Percentiles rank a stretch among this genome's conserved stretches.
Conservation (phyloP, 108 stramenopile species). For the Cyclotella kingstonii region DNA sequence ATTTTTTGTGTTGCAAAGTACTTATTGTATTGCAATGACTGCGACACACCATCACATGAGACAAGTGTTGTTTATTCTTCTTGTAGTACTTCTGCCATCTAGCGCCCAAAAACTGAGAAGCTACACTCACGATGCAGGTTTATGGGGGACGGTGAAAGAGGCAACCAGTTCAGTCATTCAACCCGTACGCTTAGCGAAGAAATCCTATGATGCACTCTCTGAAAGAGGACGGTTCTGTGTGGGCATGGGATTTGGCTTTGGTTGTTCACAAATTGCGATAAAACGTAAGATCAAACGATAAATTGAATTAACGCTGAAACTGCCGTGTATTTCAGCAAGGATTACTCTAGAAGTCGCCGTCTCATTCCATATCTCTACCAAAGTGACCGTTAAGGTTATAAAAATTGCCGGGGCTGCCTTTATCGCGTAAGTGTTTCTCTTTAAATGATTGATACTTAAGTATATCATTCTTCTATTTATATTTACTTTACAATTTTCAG, state of each 20-base stretch:
- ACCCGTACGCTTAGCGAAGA: slow-evolving; percentile 10
- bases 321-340: background rate
- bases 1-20: too few species aligned
- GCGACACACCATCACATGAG: too few species aligned
- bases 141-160: slow-evolving; percentile 22
- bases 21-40: too few species aligned
- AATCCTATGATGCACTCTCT: slow-evolving; percentile 16
- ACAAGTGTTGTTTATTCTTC: too few species aligned
- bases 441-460: background rate
- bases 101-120: too few species aligned
- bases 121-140: slow-evolving; percentile 27
- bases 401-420: slow-evolving; percentile 35
- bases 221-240: slow-evolving; percentile 33
- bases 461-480: background rate
- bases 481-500: slow-evolving; percentile 1
- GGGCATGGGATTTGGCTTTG: slow-evolving; percentile 32
- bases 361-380: slow-evolving; percentile 1
- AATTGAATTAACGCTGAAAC: background rate
- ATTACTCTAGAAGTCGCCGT: background rate
- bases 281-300: slow-evolving; percentile 5
- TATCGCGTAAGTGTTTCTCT: slow-evolving; percentile 20
- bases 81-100: too few species aligned
- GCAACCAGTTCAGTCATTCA: background rate
- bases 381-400: slow-evolving; percentile 24
- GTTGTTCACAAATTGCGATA: slow-evolving; percentile 24